phyloP scores from a whole-genome alignment of 2,329 filamentous ascomycete species.

The Sphaerulina musiva region DNA sequence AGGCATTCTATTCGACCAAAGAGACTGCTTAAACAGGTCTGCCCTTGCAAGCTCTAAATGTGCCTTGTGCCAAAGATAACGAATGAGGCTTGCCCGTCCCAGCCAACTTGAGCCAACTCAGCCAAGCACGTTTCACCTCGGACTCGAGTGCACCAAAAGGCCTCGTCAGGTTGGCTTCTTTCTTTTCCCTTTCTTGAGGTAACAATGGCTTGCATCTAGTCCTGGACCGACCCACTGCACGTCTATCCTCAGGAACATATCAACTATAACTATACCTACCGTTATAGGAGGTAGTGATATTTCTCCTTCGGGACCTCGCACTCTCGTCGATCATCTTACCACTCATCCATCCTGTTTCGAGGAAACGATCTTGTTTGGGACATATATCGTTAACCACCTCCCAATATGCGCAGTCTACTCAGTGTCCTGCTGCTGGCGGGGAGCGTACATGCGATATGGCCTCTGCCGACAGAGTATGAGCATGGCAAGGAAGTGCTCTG shows the following conservation, averaged over 20 bases:
- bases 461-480: slow-evolving; percentile 36
- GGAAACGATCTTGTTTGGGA: background rate
- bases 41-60: slow-evolving; percentile 9
- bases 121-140: background rate
- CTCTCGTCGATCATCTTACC: background rate
- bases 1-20: background rate
- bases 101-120: background rate
- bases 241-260: background rate
- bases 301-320: background rate
- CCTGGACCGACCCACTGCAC: slow-evolving; percentile 3
- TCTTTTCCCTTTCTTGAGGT: slow-evolving; percentile 4
- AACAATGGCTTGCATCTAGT: slow-evolving; percentile 11
- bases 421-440: slow-evolving; percentile 13
- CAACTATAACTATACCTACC: too few species aligned
- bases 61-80: slow-evolving; percentile 1
- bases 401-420: slow-evolving; percentile 10
- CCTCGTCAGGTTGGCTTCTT: slow-evolving; percentile 7
- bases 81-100: slow-evolving; percentile 8
- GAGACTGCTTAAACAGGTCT: background rate
- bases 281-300: too few species aligned
- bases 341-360: background rate
- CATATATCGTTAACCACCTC: background rate
- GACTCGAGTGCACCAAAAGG: slow-evolving; percentile 2
- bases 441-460: slow-evolving; percentile 39
- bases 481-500: slow-evolving; percentile 39